phyloP scores from a whole-genome alignment of 2,329 filamentous ascomycete species.

The Sclerotinia minor region DNA sequence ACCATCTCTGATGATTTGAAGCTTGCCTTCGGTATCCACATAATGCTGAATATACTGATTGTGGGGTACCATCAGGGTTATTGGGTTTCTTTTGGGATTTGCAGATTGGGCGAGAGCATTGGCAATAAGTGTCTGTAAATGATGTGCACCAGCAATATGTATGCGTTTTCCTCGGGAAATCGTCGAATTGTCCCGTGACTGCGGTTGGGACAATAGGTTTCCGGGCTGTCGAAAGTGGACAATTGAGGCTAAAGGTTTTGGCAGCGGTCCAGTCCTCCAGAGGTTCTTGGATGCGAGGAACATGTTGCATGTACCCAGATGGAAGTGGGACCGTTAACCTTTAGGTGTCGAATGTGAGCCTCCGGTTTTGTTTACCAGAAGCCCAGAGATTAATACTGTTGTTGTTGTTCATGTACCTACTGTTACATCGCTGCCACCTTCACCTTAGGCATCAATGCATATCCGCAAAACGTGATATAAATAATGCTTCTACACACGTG shows the following conservation, averaged over 20 bases:
- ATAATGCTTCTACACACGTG: too few species aligned
- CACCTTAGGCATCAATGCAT: not conserved
- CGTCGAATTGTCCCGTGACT: constrained; percentile 8
- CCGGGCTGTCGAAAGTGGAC: constrained; percentile 1
- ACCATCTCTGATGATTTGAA: not conserved
- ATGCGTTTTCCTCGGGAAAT: not conserved
- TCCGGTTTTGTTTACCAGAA: not conserved
- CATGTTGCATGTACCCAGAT: constrained; percentile 4
- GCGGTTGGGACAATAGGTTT: not conserved
- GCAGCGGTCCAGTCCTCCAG: constrained; percentile 4
- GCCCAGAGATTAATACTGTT: not conserved
- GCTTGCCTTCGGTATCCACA: constrained; percentile 1
- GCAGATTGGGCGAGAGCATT: constrained; percentile 6
- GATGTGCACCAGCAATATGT: not conserved
- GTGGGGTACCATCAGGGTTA: constrained; percentile 7
- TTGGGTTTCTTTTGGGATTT: not conserved
- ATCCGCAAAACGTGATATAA: not conserved
- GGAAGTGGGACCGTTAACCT: not conserved
- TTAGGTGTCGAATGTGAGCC: not conserved
- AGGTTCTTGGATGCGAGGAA: not conserved
- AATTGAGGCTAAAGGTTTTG: constrained; percentile 1
- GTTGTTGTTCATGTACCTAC: not conserved
- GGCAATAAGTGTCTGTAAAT: constrained; percentile 7
- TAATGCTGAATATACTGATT: constrained; percentile 9
- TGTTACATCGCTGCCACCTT: not conserved